These are phyloP conservation scores for Scedosporium aurantiacum DNA, from an alignment of 2,329 filamentous ascomycete genomes.

Conservation along the genomic window DNA sequence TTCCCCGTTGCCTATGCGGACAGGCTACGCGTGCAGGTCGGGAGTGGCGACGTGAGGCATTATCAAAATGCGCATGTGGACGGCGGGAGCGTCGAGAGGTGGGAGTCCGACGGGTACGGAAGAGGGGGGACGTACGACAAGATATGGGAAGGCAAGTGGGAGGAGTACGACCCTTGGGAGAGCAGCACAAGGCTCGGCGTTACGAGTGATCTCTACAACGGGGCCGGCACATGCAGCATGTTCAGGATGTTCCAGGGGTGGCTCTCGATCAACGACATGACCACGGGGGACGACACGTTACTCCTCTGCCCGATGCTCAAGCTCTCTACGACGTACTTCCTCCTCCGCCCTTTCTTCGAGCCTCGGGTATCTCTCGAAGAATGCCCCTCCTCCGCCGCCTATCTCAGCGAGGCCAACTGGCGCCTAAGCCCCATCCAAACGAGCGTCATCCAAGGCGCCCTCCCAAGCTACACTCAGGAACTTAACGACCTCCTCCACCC, in stretches of 20 bases:
- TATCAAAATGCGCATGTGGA: slow-evolving; percentile 50
- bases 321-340: slow-evolving; percentile 62
- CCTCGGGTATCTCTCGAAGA: slow-evolving; percentile 19
- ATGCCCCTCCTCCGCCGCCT: neutral
- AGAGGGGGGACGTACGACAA: slow-evolving; percentile 49
- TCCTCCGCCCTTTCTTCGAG: slow-evolving; percentile 65
- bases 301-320: slow-evolving; percentile 61
- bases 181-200: slow-evolving; percentile 52
- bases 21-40: slow-evolving; percentile 36
- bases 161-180: slow-evolving; percentile 67
- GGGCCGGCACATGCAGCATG: slow-evolving; percentile 60
- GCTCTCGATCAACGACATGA: slow-evolving; percentile 54
- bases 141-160: slow-evolving; percentile 60
- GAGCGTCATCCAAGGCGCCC: slow-evolving; percentile 56
- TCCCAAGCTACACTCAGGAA: slow-evolving; percentile 60
- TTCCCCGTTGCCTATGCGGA: slow-evolving; percentile 51
- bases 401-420: slow-evolving; percentile 3
- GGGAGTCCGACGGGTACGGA: slow-evolving; percentile 53
- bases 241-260: slow-evolving; percentile 74
- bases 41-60: slow-evolving; percentile 36
- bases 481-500: slow-evolving; percentile 57
- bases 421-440: slow-evolving; percentile 20
- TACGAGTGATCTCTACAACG: slow-evolving; percentile 59
- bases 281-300: slow-evolving; percentile 56
- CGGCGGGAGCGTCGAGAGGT: slow-evolving; percentile 55